Conservation (phyloP, 2,329 filamentous ascomycete genomes). For the Fusarium foetens region DNA sequence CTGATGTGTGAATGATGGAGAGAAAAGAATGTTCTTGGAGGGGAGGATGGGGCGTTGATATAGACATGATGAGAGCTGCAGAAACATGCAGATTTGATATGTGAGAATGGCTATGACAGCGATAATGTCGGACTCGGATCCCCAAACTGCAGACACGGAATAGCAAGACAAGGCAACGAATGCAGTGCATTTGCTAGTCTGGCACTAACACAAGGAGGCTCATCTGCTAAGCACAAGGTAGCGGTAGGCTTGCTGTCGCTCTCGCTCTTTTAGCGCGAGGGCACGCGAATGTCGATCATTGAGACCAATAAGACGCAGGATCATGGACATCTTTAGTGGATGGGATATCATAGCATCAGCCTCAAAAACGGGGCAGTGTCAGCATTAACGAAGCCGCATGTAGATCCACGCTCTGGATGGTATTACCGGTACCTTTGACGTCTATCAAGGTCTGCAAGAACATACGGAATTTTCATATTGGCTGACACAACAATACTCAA, state of each 20-base stretch:
- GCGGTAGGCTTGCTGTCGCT: constrained; percentile 11
- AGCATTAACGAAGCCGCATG: constrained; percentile 6
- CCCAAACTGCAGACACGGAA: not conserved
- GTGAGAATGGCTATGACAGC: not conserved
- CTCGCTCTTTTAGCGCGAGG: constrained; percentile 9
- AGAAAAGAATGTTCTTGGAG: constrained; percentile 1
- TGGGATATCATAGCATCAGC: constrained; percentile 9
- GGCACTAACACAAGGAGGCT: constrained; percentile 12
- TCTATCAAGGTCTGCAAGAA: not conserved
- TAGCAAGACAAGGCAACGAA: not conserved
- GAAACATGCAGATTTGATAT: not conserved
- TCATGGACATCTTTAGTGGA: not conserved
- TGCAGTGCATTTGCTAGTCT: not conserved
- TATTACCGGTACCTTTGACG: not conserved
- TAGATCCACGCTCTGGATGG: not conserved
- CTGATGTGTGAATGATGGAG: constrained; percentile 14
- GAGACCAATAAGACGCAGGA: not conserved
- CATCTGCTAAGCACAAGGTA: constrained; percentile 1
- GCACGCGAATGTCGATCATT: not conserved
- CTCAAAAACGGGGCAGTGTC: constrained; percentile 29
- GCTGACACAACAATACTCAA: not conserved
- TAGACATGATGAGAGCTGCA: constrained; percentile 12
- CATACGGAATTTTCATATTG: not conserved
- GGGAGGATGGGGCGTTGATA: constrained; percentile 24
- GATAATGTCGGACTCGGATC: constrained; percentile 21